Conservation (phyloP, 495 filamentous ascomycete genomes). For the Trypethelium eluteriae region DNA sequence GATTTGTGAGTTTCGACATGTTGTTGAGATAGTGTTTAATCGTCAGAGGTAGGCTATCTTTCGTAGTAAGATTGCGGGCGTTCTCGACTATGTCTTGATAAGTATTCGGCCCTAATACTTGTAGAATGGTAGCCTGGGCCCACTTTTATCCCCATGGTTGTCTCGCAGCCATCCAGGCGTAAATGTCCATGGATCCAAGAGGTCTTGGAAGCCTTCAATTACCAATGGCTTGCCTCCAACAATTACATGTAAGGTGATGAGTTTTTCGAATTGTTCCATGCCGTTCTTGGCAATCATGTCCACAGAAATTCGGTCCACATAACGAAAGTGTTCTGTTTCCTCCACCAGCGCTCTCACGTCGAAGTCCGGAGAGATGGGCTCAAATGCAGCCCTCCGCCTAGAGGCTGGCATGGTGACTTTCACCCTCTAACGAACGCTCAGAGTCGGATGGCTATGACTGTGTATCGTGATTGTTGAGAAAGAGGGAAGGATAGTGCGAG, state of each 20-base stretch:
- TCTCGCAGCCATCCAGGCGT: constrained; percentile 67
- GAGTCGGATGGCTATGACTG: neutral
- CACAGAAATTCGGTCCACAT: constrained; percentile 64
- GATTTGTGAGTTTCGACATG: constrained; percentile 66
- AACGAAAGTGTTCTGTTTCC: constrained; percentile 71
- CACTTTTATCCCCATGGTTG: constrained; percentile 67
- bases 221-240: constrained; percentile 78
- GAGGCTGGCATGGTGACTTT: constrained; percentile 55
- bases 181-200: constrained; percentile 66
- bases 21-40: constrained; percentile 82
- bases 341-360: constrained; percentile 67
- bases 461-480: neutral
- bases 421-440: neutral
- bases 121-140: constrained; percentile 21
- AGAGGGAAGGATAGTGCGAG: neutral
- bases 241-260: constrained; percentile 71
- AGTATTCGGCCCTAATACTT: neutral
- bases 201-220: constrained; percentile 70
- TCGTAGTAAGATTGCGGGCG: constrained; percentile 65
- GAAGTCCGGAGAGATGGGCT: constrained; percentile 76
- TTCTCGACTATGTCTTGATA: constrained; percentile 43
- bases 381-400: constrained; percentile 62
- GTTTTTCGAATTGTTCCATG: constrained; percentile 66
- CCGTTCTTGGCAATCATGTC: constrained; percentile 65
- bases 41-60: constrained; percentile 66